Base-by-base conservation (phyloP, 2,329 filamentous ascomycete genomes). In the Apiospora malaysiana region DNA sequence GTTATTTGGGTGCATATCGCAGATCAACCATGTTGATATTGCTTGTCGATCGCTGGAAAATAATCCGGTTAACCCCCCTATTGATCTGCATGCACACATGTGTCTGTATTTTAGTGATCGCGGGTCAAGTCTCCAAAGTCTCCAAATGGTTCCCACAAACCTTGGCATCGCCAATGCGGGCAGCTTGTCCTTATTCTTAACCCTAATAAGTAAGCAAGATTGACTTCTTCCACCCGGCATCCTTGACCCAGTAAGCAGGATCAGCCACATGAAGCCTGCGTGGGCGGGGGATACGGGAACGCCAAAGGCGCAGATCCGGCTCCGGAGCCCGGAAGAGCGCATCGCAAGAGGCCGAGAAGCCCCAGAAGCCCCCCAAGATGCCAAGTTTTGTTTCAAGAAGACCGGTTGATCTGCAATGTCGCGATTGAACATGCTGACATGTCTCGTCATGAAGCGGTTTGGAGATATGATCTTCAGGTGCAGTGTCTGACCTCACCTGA, bases 191-290 rank as follows among this genome's bases (percentile, higher is more conserved):
- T 37, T 59, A 59, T 10, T 4, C 42, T 45, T 45, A 45, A 16
- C 42, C 51, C 27, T 8, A 59, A 21, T 8, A 59, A 21, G 16
- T n/a, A 21, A 59, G 51, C 51, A 59, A 21, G 51, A 59, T 59
- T 59, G 51, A 37, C 51, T 59, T 59, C 51, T 59, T 59, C 27
- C 51, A 37, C 37, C 51, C 51, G 51, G 32, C 25, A 59, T 59
- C 51, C 51, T 59, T 59, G 27, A 59, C 51, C 51, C 51, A 37
- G 51, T 27, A 59, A 37, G 16, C 51, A 59, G 27, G 27, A 51
- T n/a, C 46, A 49, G 46, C 49, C 49, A 16, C 49, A 27, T 56
- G 10, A 14, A 32, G 49, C 25, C 27, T 32, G 25, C 25, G 49
- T 27, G 27, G 16, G 25, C 49, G 49, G 49, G 23, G 49, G 49